Percentiles rank a stretch among this genome's conserved stretches.
These are phyloP conservation scores for Yamadazyma akitaensis DNA, from an alignment of 805 yeast species.

Conservation along the genomic window DNA sequence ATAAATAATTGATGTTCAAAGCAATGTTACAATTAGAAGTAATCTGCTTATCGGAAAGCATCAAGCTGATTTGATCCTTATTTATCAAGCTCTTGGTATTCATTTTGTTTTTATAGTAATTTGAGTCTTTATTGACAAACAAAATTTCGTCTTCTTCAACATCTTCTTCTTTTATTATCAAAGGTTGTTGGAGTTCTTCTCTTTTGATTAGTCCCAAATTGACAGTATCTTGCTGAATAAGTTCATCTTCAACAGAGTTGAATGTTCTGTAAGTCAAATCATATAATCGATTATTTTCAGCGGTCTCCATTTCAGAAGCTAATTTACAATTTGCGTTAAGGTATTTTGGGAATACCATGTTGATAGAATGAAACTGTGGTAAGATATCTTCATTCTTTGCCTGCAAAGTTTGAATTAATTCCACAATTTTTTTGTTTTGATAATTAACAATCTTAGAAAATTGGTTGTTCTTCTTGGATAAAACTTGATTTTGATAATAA, in stretches of 20 bases:
- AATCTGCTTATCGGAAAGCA: background rate
- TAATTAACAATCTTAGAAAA: constrained; percentile 21
- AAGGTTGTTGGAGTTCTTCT: background rate
- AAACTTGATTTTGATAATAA: constrained; percentile 31
- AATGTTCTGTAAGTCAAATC: constrained; percentile 7
- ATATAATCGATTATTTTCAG: background rate
- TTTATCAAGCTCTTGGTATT: background rate
- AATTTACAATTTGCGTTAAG: constrained; percentile 9
- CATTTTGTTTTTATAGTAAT: constrained; percentile 10
- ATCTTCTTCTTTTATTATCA: background rate
- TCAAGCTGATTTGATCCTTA: background rate
- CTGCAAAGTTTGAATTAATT: constrained; percentile 18
- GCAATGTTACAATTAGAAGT: constrained; percentile 9
- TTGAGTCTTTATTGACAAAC: constrained; percentile 11
- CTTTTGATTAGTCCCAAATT: background rate
- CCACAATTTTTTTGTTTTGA: constrained; percentile 22
- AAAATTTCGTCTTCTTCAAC: constrained; percentile 6
- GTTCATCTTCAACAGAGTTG: constrained; percentile 1
- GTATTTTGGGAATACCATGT: constrained; percentile 11
- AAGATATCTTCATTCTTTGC: background rate
- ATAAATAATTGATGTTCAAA: constrained; percentile 8
- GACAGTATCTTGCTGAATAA: background rate
- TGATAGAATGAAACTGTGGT: constrained; percentile 9
- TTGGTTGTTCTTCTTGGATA: constrained; percentile 18
- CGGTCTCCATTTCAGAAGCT: background rate